Evolutionary conservation across 495 filamentous ascomycete species (phyloP).

Genomic region (Aspergillus funiculosus): DNA sequence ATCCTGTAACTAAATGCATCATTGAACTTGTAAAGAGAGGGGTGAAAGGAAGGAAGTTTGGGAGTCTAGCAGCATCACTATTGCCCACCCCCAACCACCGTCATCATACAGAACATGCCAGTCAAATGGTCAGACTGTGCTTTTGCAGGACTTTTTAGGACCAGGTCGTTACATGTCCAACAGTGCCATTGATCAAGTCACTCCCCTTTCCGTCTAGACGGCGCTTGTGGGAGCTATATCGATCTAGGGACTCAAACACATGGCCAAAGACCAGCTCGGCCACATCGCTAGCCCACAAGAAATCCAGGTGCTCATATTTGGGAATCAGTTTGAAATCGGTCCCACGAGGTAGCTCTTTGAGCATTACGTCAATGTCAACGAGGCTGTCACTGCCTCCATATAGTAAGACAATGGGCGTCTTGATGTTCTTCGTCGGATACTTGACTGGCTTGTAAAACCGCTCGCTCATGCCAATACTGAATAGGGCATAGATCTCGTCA

Average conservation of each 20-base stretch:
- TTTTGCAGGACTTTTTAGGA: constrained; percentile 1
- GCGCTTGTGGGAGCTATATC: constrained; percentile 34
- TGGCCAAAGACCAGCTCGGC: constrained; percentile 80
- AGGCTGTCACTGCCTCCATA: constrained; percentile 92
- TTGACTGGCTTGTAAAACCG: constrained; percentile 85
- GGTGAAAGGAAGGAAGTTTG: not conserved
- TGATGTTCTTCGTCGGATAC: constrained; percentile 95
- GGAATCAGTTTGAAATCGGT: constrained; percentile 78
- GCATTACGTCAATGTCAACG: constrained; percentile 91
- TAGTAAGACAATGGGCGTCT: constrained; percentile 85
- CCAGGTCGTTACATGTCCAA: constrained; percentile 11
- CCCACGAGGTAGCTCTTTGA: constrained; percentile 74
- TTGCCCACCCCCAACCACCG: not conserved
- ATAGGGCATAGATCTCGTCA: constrained; percentile 71
- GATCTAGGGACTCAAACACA: constrained; percentile 80
- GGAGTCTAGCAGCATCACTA: constrained; percentile 6
- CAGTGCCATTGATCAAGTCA: constrained; percentile 9
- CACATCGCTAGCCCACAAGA: constrained; percentile 89
- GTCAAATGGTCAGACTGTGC: not conserved
- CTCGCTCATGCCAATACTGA: constrained; percentile 51
- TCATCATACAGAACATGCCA: constrained; percentile 4
- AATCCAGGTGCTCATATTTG: constrained; percentile 94
- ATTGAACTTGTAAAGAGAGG: too few relatives aligned
- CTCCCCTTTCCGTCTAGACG: not conserved
- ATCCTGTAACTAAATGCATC: too few relatives aligned